Base-by-base conservation (phyloP, 2,329 filamentous ascomycete species). In the Fusarium sp. region DNA sequence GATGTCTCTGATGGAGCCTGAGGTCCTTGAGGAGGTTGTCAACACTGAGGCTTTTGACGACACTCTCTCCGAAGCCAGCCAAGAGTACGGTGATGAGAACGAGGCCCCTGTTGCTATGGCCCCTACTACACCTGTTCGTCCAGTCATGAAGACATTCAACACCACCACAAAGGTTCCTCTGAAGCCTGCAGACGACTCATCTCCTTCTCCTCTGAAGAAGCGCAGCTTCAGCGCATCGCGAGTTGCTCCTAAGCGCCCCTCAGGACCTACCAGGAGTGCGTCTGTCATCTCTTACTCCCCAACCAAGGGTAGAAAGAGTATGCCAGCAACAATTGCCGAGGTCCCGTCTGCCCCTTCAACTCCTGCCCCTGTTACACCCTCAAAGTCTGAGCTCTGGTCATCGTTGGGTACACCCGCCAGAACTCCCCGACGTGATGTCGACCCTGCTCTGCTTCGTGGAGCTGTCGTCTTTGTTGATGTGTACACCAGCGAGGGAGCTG, bases 401-500 rank as follows among this genome's bases (percentile, higher is more conserved):
- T 85, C 82, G 0, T 79, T 85, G 36, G 88, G 84, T 18, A 90
- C 88, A 0, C 89, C 89, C 5, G 86, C 85, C 6, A 86, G 87
- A 39, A 90, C 88, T 27, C 86, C 88, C 25, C 85, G 87, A 10
- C 83, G 83, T 4, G 86, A 90, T 59, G 72, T 90, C 14, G 83
- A 89, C 71, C 80, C 85, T 7, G 77, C 79, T 1, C 79, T 93
- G 7, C 85, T 95, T 6, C 86, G 87, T 25, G 94, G 94, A 3
- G 92, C 91, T 20, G 89, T 94, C 6, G 92, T 96, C 8, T 94
- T 91, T 78, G 93, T 96, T 4, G 94, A 97, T 79, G 93, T 97
- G 5, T 90, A 94, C 78, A 95, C 93, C 1, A 92, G 89, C 13
- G 93, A 96, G 76, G 94, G 94, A 10, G 91, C 90, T 29, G 93